phyloP scores from a whole-genome alignment of 371 early-diverging fungal genomes.

The Zychaea mexicana region DNA sequence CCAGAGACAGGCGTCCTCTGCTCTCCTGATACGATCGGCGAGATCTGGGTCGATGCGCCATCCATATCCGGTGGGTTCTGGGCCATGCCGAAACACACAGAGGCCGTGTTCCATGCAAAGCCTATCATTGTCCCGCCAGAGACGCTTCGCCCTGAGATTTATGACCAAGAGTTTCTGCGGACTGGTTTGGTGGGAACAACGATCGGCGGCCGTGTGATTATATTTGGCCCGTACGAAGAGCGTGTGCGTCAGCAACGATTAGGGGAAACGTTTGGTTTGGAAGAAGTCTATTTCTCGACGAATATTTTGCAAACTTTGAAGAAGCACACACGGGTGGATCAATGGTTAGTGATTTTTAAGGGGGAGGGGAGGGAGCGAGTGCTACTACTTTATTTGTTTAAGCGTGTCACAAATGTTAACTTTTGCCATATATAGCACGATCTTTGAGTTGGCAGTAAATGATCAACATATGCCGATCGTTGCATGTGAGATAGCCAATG shows the following conservation, averaged over 20 bases:
- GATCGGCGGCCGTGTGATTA: conserved; percentile 69
- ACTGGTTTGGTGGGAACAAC: conserved; percentile 82
- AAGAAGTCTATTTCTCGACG: conserved; percentile 53
- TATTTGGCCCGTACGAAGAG: conserved; percentile 80
- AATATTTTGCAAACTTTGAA: conserved; percentile 59
- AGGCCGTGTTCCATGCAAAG: conserved; percentile 73
- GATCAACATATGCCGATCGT: conserved; percentile 74
- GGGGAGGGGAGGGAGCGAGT: background rate
- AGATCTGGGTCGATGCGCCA: conserved; percentile 83
- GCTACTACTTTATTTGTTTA: background rate
- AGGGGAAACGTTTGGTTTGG: conserved; percentile 45
- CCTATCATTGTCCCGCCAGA: conserved; percentile 57
- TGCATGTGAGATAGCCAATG: conserved; percentile 61
- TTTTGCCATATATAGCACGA: background rate
- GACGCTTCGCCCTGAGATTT: conserved; percentile 48
- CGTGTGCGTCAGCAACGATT: conserved; percentile 64
- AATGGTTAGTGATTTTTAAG: conserved; percentile 49
- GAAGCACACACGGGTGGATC: conserved; percentile 54
- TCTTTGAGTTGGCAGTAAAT: conserved; percentile 68
- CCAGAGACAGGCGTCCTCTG: conserved; percentile 78
- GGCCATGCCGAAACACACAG: conserved; percentile 74
- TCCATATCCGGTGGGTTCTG: conserved; percentile 81
- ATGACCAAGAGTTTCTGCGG: conserved; percentile 65
- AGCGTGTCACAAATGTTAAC: too few relatives aligned
- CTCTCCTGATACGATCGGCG: conserved; percentile 77